Evolutionary conservation across 2,329 filamentous ascomycete species (phyloP).

Genomic region (Xylariales sp.): DNA sequence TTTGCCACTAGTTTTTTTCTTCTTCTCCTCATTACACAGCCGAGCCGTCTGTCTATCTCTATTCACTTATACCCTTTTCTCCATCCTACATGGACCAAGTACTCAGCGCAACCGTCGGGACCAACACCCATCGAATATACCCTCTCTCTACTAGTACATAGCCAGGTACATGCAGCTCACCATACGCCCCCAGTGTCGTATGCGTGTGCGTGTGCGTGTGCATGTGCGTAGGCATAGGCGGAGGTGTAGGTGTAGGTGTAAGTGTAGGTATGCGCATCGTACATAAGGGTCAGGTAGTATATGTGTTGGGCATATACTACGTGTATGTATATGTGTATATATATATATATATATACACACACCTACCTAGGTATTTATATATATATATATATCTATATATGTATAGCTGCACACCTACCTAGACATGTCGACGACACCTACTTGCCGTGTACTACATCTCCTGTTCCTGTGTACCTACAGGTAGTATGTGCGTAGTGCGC

Average conservation of each 20-base stretch:
- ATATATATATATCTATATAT: too few relatives aligned
- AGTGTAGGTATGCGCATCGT: too few relatives aligned
- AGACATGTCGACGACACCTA: too few relatives aligned
- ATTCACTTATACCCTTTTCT: neutral
- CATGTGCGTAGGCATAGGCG: too few relatives aligned
- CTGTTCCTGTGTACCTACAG: too few relatives aligned
- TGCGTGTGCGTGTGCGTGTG: too few relatives aligned
- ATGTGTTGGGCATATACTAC: neutral
- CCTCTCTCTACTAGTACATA: neutral
- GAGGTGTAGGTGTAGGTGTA: too few relatives aligned
- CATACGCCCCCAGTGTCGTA: neutral
- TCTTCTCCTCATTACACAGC: neutral
- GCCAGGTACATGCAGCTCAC: neutral
- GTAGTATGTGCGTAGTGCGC: neutral
- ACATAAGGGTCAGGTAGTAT: too few relatives aligned
- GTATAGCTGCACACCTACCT: too few relatives aligned
- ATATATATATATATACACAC: neutral
- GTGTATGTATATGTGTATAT: too few relatives aligned
- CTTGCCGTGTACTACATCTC: too few relatives aligned
- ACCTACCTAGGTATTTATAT: too few relatives aligned
- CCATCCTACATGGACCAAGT: neutral
- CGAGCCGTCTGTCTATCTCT: neutral
- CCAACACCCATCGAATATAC: neutral
- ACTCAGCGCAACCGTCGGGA: neutral
- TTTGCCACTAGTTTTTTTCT: conserved; percentile 7